These are phyloP conservation scores for Akanthomyces muscarius DNA, from an alignment of 2,329 filamentous ascomycete genomes.

Conservation along the genomic window DNA sequence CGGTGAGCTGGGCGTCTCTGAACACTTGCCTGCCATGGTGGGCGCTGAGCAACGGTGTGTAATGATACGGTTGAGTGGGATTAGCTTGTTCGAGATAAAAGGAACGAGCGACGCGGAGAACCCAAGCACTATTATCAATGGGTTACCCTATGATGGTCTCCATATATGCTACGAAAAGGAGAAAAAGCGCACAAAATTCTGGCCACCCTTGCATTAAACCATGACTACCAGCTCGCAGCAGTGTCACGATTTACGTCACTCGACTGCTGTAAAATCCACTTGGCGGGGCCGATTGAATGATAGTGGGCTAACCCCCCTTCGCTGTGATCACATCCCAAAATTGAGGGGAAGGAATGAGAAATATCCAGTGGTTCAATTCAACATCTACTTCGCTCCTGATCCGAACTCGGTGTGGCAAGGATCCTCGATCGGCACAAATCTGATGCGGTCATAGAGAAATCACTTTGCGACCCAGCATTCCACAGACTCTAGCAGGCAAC, in stretches of 20 bases:
- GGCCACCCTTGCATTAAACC: not conserved
- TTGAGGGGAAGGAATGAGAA: no score
- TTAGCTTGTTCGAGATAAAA: not conserved
- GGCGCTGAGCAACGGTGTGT: not conserved
- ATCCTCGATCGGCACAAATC: no score
- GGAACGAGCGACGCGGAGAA: not conserved
- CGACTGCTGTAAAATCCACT: not conserved
- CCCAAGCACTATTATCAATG: not conserved
- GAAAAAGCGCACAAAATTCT: not conserved
- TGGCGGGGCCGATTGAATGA: not conserved
- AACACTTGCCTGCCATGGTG: constrained; percentile 9
- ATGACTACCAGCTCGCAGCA: not conserved
- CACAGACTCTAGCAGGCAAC: no score
- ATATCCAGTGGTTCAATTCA: no score
- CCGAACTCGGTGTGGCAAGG: no score
- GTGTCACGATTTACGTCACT: constrained; percentile 6
- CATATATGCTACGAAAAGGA: not conserved
- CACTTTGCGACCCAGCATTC: no score
- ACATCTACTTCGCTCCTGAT: no score
- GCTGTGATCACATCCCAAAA: no score
- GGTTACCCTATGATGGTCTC: not conserved
- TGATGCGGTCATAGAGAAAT: no score
- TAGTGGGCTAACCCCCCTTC: no score
- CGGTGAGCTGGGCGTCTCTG: not conserved
- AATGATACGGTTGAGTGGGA: not conserved